phyloP scores from a whole-genome alignment of 2,329 filamentous ascomycete species.

The Cytospora schulzeri region DNA sequence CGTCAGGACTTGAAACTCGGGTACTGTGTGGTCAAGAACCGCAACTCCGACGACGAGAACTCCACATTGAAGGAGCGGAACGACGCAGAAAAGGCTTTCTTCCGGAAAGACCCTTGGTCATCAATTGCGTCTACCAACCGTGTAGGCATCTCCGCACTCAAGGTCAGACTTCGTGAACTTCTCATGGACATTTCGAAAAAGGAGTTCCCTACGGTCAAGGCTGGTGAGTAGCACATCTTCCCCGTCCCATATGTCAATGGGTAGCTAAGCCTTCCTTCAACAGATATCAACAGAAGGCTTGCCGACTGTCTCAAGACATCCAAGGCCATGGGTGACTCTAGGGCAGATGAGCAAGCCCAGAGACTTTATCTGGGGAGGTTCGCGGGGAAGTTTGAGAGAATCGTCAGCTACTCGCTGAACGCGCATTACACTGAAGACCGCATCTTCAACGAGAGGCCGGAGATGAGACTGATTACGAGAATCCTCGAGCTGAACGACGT shows the following conservation, averaged over 20 bases:
- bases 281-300: conserved; percentile 32
- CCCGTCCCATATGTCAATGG: not conserved
- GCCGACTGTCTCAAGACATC: conserved; percentile 28
- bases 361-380: conserved; percentile 40
- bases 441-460: conserved; percentile 34
- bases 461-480: conserved; percentile 42
- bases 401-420: conserved; percentile 38
- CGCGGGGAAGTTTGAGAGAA: conserved; percentile 35
- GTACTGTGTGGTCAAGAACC: conserved; percentile 53
- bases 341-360: conserved; percentile 37
- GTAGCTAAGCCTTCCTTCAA: not conserved
- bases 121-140: conserved; percentile 31
- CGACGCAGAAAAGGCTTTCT: conserved; percentile 42
- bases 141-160: conserved; percentile 41
- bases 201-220: conserved; percentile 41
- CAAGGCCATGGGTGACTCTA: conserved; percentile 36
- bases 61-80: conserved; percentile 38
- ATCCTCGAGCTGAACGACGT: conserved; percentile 42
- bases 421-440: conserved; percentile 39
- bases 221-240: not conserved
- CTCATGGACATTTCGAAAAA: conserved; percentile 45
- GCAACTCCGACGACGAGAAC: conserved; percentile 44
- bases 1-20: conserved; percentile 47
- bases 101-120: conserved; percentile 41
- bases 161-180: conserved; percentile 39